Percentiles rank a stretch among this genome's conserved stretches.
Evolutionary conservation across 2,329 filamentous ascomycete genomes (phyloP).

Genomic region (Fusarium paranaense): DNA sequence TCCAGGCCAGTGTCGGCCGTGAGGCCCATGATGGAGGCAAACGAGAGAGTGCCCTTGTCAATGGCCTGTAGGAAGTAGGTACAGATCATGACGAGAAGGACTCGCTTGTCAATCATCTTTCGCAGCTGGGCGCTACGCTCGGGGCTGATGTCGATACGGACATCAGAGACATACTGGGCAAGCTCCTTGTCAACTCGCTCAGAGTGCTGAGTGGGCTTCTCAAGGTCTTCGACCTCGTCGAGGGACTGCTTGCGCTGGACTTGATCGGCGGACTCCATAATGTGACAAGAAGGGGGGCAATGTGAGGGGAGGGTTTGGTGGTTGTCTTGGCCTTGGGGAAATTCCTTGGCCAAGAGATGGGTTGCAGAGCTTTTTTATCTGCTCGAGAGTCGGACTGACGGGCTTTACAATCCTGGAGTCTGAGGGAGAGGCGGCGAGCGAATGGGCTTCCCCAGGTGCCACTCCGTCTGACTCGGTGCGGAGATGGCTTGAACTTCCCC

Average conservation of each 20-base stretch:
- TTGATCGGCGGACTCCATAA: constrained; percentile 20
- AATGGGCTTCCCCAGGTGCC: not conserved
- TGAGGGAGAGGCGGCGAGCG: not conserved
- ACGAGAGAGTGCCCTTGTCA: constrained; percentile 75
- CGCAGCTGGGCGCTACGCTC: constrained; percentile 72
- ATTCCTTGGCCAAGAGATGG: not conserved
- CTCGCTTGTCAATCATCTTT: constrained; percentile 73
- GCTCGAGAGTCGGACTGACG: not conserved
- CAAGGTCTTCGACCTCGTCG: constrained; percentile 50
- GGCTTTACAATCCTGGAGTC: not conserved
- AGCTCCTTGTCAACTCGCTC: constrained; percentile 74
- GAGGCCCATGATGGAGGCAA: constrained; percentile 73
- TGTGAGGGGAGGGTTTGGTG: not conserved
- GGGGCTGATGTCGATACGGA: constrained; percentile 66
- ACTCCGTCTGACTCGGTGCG: constrained; percentile 3
- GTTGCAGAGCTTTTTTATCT: not conserved
- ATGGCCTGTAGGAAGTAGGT: constrained; percentile 80
- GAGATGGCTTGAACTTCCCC: constrained; percentile 4
- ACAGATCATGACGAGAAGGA: constrained; percentile 76
- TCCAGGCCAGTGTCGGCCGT: constrained; percentile 60
- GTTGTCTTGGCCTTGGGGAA: not conserved
- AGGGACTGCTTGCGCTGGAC: constrained; percentile 27
- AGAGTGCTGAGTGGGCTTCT: constrained; percentile 61
- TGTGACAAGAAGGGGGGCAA: not conserved
- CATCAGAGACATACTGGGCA: constrained; percentile 70